phyloP scores from a whole-genome alignment of 2,329 filamentous ascomycete species.

The Rhytidhysteron rufulum region DNA sequence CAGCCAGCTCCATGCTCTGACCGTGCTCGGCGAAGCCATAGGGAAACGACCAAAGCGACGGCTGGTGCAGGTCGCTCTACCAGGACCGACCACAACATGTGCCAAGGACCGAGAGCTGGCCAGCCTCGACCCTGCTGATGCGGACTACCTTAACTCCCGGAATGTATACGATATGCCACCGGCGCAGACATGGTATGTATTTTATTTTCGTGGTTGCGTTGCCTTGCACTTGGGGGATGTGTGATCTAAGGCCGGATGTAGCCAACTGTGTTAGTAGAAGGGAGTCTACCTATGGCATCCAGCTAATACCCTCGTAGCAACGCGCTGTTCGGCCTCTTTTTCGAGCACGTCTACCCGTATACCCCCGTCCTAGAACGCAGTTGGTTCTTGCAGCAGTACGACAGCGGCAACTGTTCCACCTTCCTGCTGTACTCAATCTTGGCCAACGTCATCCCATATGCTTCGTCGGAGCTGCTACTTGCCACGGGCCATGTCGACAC shows the following conservation, averaged over 20 bases:
- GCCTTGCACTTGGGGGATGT: too few species aligned
- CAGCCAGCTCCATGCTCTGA: too few species aligned
- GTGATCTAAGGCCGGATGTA: too few species aligned
- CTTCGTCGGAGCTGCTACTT: neutral
- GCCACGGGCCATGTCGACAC: slow-evolving; percentile 1
- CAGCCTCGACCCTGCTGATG: too few species aligned
- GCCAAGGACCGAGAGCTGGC: too few species aligned
- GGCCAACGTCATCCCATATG: neutral
- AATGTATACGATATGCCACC: neutral
- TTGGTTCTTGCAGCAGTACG: neutral
- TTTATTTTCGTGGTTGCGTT: too few species aligned
- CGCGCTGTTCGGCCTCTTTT: slow-evolving; percentile 17
- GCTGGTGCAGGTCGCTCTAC: too few species aligned
- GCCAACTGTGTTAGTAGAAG: too few species aligned
- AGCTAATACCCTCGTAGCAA: slow-evolving; percentile 3
- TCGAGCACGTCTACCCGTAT: slow-evolving; percentile 16
- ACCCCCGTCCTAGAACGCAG: neutral
- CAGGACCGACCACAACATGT: too few species aligned
- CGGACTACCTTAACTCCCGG: neutral
- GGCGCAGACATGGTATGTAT: neutral
- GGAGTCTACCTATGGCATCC: too few species aligned
- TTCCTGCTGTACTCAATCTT: neutral
- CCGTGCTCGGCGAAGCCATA: too few species aligned
- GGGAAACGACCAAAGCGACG: too few species aligned
- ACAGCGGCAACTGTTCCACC: neutral